phyloP scores from a whole-genome alignment of 371 early-diverging fungal genomes.

The Mortierella sp. region DNA sequence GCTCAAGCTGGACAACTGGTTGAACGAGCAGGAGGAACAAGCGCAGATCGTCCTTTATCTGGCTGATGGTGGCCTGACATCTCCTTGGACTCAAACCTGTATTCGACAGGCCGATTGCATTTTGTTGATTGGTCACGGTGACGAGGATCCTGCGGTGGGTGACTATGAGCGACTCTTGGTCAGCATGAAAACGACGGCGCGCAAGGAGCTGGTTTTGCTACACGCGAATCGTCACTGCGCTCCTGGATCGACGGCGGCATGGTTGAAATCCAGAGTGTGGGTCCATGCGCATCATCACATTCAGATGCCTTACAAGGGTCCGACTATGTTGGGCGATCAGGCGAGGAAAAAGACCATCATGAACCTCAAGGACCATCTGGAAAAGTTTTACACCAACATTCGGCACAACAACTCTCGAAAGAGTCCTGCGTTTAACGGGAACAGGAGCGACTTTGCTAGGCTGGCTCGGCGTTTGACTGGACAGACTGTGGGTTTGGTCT shows the following conservation, averaged over 20 bases:
- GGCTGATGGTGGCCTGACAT: slow-evolving; percentile 91
- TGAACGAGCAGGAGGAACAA: slow-evolving; percentile 94
- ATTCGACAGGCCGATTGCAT: slow-evolving; percentile 98
- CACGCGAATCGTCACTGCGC: slow-evolving; percentile 84
- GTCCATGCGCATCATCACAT: slow-evolving; percentile 97
- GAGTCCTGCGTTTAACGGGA: slow-evolving; percentile 59
- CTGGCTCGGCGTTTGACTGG: slow-evolving; percentile 95
- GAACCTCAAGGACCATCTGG: slow-evolving; percentile 77
- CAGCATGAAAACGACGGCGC: slow-evolving; percentile 95
- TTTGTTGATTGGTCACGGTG: slow-evolving; percentile 91
- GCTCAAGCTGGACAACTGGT: slow-evolving; percentile 91
- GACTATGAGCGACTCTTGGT: slow-evolving; percentile 93
- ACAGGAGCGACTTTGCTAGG: slow-evolving; percentile 84
- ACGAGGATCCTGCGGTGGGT: slow-evolving; percentile 90
- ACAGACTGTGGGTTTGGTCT: slow-evolving; percentile 96
- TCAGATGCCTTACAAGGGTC: slow-evolving; percentile 84
- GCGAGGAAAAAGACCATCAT: slow-evolving; percentile 73
- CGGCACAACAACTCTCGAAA: slow-evolving; percentile 47
- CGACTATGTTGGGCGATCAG: slow-evolving; percentile 67
- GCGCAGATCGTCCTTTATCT: slow-evolving; percentile 91
- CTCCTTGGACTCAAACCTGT: slow-evolving; percentile 97
- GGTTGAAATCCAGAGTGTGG: slow-evolving; percentile 95
- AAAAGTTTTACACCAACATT: slow-evolving; percentile 72
- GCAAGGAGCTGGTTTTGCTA: slow-evolving; percentile 94
- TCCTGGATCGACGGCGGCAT: slow-evolving; percentile 88